Base-by-base conservation (phyloP, 2,329 filamentous ascomycete species). In the Xylaria sp. region DNA sequence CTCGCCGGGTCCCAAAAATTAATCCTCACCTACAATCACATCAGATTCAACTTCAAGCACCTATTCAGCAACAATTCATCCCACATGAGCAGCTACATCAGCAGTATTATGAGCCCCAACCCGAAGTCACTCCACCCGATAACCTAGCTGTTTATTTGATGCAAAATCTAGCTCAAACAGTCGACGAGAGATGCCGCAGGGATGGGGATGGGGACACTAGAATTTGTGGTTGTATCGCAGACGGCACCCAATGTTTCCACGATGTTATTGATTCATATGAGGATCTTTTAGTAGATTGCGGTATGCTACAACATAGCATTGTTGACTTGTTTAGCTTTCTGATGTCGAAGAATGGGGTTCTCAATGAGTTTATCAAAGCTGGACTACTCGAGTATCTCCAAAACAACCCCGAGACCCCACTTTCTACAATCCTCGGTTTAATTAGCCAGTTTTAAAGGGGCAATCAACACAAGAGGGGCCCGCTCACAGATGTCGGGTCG, bases 251-350 rank as follows among this genome's bases (percentile, higher is more conserved):
- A 0, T 69, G 67, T 8, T 55, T 31, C 1, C 64, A 67, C 15
- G 23, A 7, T 2, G 23, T 67, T 20, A 1, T 52, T 0, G 6
- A 1, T 7, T 25, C 62, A 9, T 70, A 67, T 3, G 34, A 39
- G 2, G 54, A 60, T 1, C 23, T 70, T 3, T 20, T 28, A 6
- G n/a, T 7, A 1, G 6, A 23, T 3, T 3, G 39, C 51, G 0
- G 15, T 18, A 28, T 15, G 5, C 2, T 67, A 1, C 64, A 70
- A n/a, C 23, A 58, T 20, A 60, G 62, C 2, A 34, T 62, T 25
- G 50, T 56, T 1, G 52, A 44, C 2, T 34, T 69, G 6, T 12
- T 69, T 1, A 3, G 1, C 1, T 57, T 37, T 3, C 18, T 69
- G 0, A 12, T 50, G 3, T 48, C 51, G 1, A 41, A 41, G 12